Conservation (phyloP, 2,329 filamentous ascomycete genomes). For the Neonectria punicea region DNA sequence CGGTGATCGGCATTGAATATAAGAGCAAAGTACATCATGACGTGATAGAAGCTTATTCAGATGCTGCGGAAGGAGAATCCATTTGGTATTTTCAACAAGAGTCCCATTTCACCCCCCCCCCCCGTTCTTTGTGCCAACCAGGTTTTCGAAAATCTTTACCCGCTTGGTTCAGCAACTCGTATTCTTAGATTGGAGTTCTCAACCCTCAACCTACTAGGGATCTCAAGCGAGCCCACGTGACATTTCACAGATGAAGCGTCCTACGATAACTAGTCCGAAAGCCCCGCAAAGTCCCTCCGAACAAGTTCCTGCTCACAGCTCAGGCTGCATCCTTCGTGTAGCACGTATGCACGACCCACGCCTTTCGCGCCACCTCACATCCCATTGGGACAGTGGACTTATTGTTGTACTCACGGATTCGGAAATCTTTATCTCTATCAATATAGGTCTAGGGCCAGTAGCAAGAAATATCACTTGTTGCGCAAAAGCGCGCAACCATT, state of each 20-base stretch:
- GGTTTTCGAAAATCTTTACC: not conserved
- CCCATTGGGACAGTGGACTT: not conserved
- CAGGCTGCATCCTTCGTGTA: not conserved
- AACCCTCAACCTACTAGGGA: too few relatives aligned
- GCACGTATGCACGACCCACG: not conserved
- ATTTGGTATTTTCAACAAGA: too few relatives aligned
- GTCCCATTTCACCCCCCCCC: too few relatives aligned
- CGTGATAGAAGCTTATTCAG: too few relatives aligned
- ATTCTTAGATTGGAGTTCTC: not conserved
- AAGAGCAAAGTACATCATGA: too few relatives aligned
- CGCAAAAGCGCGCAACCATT: not conserved
- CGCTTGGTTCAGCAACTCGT: not conserved
- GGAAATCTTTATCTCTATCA: not conserved
- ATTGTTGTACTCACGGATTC: not conserved
- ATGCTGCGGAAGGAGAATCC: too few relatives aligned
- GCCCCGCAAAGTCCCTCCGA: not conserved
- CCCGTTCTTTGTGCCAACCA: too few relatives aligned
- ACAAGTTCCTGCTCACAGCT: not conserved
- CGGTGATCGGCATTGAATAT: too few relatives aligned
- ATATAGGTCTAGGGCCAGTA: not conserved
- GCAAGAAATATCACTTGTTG: not conserved
- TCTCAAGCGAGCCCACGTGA: not conserved
- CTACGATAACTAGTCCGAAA: not conserved
- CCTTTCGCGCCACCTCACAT: not conserved
- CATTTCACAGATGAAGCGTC: not conserved